Evolutionary conservation across 108 stramenopile genomes (phyloP).

Genomic region (Discostella stelligeroides): DNA sequence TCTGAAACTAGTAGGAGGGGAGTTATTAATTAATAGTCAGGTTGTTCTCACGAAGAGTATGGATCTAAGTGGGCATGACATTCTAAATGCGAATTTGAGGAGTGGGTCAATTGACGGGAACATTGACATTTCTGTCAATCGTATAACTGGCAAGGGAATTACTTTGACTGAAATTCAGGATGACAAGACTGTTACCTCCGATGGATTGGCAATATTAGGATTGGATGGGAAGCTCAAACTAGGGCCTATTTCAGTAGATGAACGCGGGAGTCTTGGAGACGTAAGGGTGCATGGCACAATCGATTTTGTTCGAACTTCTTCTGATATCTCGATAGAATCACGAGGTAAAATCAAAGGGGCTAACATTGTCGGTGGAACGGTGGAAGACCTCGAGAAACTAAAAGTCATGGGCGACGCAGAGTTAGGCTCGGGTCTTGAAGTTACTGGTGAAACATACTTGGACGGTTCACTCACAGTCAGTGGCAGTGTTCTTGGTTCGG

Average conservation of each 20-base stretch:
- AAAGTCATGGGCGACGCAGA: slow-evolving; percentile 23
- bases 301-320: slow-evolving; percentile 14
- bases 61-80: slow-evolving; percentile 28
- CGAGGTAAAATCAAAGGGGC: slow-evolving; percentile 25
- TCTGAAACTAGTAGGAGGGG: slow-evolving; percentile 21
- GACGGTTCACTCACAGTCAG: slow-evolving; percentile 55
- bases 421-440: slow-evolving; percentile 34
- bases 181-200: slow-evolving; percentile 23
- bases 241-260: slow-evolving; percentile 24
- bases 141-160: slow-evolving; percentile 15
- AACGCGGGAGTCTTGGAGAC: slow-evolving; percentile 24
- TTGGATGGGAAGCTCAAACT: slow-evolving; percentile 37
- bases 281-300: slow-evolving; percentile 24
- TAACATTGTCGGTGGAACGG: slow-evolving; percentile 27
- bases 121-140: slow-evolving; percentile 26
- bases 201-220: slow-evolving; percentile 28
- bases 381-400: slow-evolving; percentile 21
- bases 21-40: slow-evolving; percentile 17
- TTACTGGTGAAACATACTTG: slow-evolving; percentile 52
- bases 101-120: slow-evolving; percentile 46
- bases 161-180: slow-evolving; percentile 19
- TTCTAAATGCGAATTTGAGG: slow-evolving; percentile 17
- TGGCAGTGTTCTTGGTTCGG: slow-evolving; percentile 63
- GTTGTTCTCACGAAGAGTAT: slow-evolving; percentile 19
- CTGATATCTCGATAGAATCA: slow-evolving; percentile 1